Conservation (phyloP, 352 stramenopile species). For the Pythium plurisporium region DNA sequence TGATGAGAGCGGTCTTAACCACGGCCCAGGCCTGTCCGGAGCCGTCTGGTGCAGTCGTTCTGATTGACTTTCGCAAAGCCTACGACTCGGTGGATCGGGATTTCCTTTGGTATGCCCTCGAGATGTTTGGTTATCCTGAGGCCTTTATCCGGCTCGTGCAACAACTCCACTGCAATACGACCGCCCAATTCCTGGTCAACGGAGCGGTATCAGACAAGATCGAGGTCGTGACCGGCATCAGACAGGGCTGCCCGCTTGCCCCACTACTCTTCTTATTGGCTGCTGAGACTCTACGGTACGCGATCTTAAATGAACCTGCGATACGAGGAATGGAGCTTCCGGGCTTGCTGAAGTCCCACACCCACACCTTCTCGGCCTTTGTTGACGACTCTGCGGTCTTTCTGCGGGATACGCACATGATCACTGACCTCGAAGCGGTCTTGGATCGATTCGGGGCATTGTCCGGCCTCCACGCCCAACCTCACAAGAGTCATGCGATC, state of each 20-base stretch:
- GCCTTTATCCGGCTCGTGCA: background rate
- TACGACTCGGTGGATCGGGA: constrained; percentile 9
- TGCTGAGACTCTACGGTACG: constrained; percentile 5
- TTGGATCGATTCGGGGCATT: background rate
- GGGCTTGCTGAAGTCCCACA: background rate
- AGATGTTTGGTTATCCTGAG: background rate
- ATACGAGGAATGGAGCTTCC: background rate
- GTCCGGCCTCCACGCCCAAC: constrained; percentile 18
- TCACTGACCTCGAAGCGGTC: background rate
- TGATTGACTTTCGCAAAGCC: constrained; percentile 12
- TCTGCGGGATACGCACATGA: background rate
- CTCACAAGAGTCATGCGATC: constrained; percentile 13
- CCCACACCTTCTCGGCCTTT: constrained; percentile 16
- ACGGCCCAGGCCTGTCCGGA: background rate
- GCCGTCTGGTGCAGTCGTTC: background rate
- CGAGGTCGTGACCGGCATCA: background rate
- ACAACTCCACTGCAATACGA: background rate
- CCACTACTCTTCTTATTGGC: constrained; percentile 14
- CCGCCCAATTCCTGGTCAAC: constrained; percentile 10
- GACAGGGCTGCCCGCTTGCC: constrained; percentile 15
- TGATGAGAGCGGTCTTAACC: constrained; percentile 1
- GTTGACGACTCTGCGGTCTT: constrained; percentile 23
- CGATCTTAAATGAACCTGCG: background rate
- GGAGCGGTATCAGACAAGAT: background rate
- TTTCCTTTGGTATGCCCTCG: background rate